phyloP scores from a whole-genome alignment of 345 rosid species.

The Gossypioides kirkii region DNA sequence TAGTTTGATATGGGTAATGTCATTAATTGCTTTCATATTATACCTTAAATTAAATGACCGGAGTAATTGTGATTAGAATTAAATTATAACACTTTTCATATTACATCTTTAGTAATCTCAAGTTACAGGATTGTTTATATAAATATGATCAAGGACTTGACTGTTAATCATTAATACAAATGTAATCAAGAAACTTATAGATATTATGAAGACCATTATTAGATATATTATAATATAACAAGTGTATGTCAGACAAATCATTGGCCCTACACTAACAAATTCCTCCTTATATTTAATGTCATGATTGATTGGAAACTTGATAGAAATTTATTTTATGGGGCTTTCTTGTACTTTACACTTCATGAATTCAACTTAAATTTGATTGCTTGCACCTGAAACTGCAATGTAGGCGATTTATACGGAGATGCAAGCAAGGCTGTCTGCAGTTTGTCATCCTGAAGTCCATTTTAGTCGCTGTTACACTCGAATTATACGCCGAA shows the following conservation, averaged over 20 bases:
- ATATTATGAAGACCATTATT: background rate
- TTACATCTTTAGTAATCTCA: background rate
- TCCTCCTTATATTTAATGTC: background rate
- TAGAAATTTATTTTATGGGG: background rate
- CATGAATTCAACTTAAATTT: constrained; percentile 10
- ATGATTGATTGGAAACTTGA: background rate
- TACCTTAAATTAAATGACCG: background rate
- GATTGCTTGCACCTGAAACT: constrained; percentile 14
- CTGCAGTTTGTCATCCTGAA: constrained; percentile 94
- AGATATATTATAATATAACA: background rate
- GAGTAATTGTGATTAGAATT: background rate
- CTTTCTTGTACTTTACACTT: background rate
- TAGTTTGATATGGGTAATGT: background rate
- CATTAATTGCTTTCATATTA: background rate
- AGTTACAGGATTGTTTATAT: background rate
- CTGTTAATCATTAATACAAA: background rate
- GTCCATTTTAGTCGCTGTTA: constrained; percentile 84
- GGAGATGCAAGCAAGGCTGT: constrained; percentile 98
- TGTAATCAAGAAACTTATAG: background rate
- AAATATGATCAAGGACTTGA: background rate
- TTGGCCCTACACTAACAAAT: background rate
- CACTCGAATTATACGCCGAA: constrained; percentile 82
- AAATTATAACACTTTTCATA: background rate
- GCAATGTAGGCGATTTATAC: constrained; percentile 73
- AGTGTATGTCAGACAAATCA: no score